Conservation (phyloP, 495 filamentous ascomycete genomes). For the Filosporella fistucella region DNA sequence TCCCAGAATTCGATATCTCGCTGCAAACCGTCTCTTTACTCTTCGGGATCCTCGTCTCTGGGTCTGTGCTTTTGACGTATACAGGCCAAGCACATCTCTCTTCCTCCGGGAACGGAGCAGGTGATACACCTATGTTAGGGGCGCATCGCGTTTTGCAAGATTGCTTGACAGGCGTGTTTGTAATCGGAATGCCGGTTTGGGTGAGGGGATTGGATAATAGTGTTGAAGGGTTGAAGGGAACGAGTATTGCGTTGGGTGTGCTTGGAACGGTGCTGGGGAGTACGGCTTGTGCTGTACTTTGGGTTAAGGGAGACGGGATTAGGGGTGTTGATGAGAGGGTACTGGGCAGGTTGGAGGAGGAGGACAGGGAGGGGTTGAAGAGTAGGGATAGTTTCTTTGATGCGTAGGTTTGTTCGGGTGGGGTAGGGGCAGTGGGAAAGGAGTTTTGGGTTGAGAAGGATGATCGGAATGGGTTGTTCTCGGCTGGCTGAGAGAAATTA, state of each 20-base stretch:
- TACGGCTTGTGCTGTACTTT: slow-evolving; percentile 4
- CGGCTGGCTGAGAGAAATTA: too few species aligned
- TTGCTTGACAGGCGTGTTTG: slow-evolving; percentile 13
- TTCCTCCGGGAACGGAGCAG: not conserved
- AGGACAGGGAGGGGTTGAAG: not conserved
- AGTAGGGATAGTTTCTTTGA: not conserved
- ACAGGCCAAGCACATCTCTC: not conserved
- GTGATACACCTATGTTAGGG: not conserved
- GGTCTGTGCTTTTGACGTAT: slow-evolving; percentile 3
- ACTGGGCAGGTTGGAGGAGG: not conserved
- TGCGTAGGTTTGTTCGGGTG: not conserved
- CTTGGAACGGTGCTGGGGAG: slow-evolving; percentile 7
- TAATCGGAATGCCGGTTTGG: slow-evolving; percentile 12
- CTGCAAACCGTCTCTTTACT: slow-evolving; percentile 4
- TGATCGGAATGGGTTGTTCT: too few species aligned
- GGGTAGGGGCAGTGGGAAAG: not conserved
- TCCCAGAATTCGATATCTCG: slow-evolving; percentile 1
- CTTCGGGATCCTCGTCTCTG: slow-evolving; percentile 12
- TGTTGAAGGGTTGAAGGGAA: slow-evolving; percentile 5
- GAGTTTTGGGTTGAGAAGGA: not conserved
- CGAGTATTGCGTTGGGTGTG: slow-evolving; percentile 15
- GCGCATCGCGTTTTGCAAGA: not conserved
- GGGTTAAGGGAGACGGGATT: slow-evolving; percentile 6
- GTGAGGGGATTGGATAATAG: not conserved
- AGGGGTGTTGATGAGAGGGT: slow-evolving; percentile 8